Base-by-base conservation (phyloP, 306 rosid genomes). In the Lagenaria siceraria region DNA sequence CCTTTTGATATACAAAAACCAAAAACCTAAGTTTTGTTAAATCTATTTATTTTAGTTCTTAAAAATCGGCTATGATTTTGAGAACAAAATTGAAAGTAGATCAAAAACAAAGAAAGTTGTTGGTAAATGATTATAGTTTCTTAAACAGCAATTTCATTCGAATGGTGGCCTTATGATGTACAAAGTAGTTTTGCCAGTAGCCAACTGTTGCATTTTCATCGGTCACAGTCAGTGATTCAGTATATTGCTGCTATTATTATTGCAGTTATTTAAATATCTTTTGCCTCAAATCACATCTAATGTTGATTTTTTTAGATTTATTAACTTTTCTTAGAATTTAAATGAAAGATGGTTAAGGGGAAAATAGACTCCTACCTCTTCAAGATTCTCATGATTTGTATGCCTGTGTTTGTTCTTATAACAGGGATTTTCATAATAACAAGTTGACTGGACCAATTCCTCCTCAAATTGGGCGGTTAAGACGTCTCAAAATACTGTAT, bases 381-480 rank as follows among this genome's bases (percentile, higher is more conserved):
- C 24, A 18, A 33, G 43, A 64, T 35, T 14, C 15, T 64, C 14
- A 64, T 35, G 7, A 64, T 64, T 18, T 64, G 15, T 64, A 35
- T 64, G 71, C 24, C 71, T 64, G 48, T 19, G 25, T 63, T 63
- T 42, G 27, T 81, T 22, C 65, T 19, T 73, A 36, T 81, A 61
- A 63, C 97, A 96, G 99, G 85, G 99, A 96, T 88, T 87, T 96
- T 29, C 99, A 96, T 54, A 96, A 96, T 81, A 96, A 96, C 91
- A 96, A 96, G 90, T 77, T 96, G 87, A 92, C 99, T 1, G 99
- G 99, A 29, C 99, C 99, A 13, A 92, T 96, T 87, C 99, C 99
- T 81, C 90, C 99, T 56, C 99, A 96, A 83, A 96, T 96, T 69
- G 98, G 90, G 60, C 93, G 99, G 68, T 65, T 96, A 87, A 96